phyloP scores from a whole-genome alignment of 2,329 filamentous ascomycete genomes.

The Emergomyces pasteurianus region DNA sequence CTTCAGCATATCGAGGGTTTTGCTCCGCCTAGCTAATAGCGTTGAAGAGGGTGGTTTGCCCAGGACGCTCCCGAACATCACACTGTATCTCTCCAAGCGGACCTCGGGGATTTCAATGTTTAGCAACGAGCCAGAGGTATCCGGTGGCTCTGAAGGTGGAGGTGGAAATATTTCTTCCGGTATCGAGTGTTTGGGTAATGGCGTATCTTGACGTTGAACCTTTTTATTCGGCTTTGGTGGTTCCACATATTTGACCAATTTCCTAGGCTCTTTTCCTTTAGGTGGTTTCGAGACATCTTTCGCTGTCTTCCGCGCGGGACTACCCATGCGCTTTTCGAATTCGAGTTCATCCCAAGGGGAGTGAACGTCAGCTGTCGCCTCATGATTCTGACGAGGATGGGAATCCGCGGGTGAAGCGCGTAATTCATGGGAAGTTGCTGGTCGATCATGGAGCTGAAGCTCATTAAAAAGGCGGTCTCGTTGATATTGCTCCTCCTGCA shows the following conservation, averaged over 20 bases:
- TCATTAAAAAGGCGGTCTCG: conserved; percentile 20
- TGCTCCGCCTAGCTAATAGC: conserved; percentile 26
- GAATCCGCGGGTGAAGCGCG: background rate
- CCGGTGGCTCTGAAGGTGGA: conserved; percentile 1
- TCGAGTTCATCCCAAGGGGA: background rate
- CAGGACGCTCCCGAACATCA: conserved; percentile 79
- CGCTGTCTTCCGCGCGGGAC: background rate
- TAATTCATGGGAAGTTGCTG: background rate
- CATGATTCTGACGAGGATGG: background rate
- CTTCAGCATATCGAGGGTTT: conserved; percentile 38
- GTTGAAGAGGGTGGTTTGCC: conserved; percentile 29
- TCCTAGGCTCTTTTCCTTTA: background rate
- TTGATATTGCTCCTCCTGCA: background rate
- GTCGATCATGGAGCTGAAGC: conserved; percentile 16
- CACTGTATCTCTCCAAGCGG: conserved; percentile 77
- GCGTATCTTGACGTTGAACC: background rate
- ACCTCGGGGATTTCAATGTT: conserved; percentile 70
- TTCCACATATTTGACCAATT: conserved; percentile 1
- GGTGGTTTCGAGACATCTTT: background rate
- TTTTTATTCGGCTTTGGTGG: conserved; percentile 3
- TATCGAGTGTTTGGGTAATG: background rate
- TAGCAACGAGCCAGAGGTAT: conserved; percentile 37
- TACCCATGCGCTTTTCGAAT: background rate
- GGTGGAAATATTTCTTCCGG: background rate
- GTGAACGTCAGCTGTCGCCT: background rate